Evolutionary conservation across 192 early-diverging fungal genomes (phyloP).

Genomic region (Cetraspora pellucida): DNA sequence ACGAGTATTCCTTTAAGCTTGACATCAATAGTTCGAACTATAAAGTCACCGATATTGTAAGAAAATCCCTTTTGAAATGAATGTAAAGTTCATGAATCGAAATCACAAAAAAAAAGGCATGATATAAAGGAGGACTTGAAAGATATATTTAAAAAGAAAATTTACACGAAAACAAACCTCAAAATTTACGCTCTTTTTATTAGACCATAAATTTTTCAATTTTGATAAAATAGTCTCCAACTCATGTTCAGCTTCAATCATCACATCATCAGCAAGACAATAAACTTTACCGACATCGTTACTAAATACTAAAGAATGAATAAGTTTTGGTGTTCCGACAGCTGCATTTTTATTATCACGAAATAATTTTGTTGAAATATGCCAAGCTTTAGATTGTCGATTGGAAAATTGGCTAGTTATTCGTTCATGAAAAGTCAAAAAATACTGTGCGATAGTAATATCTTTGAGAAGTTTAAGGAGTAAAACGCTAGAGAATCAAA

Average conservation of each 20-base stretch:
- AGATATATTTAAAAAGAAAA: neutral
- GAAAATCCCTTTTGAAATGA: neutral
- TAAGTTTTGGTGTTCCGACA: neutral
- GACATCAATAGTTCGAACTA: constrained; percentile 2
- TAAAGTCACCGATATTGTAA: constrained; percentile 15
- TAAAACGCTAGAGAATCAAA: neutral
- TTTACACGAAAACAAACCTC: constrained; percentile 35
- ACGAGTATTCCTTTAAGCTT: constrained; percentile 5
- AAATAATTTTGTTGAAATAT: neutral
- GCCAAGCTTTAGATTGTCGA: neutral
- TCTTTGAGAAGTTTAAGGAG: neutral
- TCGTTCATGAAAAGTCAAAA: neutral
- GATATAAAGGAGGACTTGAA: too few species aligned
- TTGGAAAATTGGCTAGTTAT: neutral
- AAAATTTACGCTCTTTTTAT: constrained; percentile 39
- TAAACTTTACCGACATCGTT: constrained; percentile 24
- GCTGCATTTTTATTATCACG: neutral
- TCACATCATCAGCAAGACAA: constrained; percentile 49
- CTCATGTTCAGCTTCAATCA: constrained; percentile 48
- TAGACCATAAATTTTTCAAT: constrained; percentile 47
- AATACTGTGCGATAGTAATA: neutral
- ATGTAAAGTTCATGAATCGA: too few species aligned
- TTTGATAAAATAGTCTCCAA: constrained; percentile 43
- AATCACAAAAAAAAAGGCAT: too few species aligned
- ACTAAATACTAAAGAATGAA: neutral